Percentiles rank a stretch among this genome's conserved stretches.
Conservation (phyloP, 208 protist species). For the Trypanosoma cruzi region DNA sequence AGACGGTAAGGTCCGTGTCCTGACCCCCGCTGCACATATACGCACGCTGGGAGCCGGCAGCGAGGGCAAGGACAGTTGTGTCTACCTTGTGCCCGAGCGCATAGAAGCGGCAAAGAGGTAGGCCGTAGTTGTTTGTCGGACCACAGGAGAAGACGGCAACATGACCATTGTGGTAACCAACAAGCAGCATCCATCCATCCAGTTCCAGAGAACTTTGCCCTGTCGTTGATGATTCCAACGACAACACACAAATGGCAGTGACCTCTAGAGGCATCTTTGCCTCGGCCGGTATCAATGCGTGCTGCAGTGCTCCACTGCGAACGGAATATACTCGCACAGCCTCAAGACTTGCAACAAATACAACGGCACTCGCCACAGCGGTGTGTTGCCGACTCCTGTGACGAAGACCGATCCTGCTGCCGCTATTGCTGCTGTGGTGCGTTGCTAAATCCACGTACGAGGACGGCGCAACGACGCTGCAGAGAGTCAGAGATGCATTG, state of each 20-base stretch:
- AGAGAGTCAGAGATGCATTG: constrained; percentile 59
- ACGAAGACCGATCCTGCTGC: constrained; percentile 1
- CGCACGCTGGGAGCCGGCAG: constrained; percentile 47
- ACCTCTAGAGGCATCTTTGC: constrained; percentile 85
- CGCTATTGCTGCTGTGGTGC: constrained; percentile 1
- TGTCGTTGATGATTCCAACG: constrained; percentile 28
- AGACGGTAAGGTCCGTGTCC: constrained; percentile 98
- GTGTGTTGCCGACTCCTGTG: constrained; percentile 7
- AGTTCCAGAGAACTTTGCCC: constrained; percentile 24
- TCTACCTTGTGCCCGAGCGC: constrained; percentile 83
- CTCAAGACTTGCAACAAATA: constrained; percentile 86
- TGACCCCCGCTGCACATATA: constrained; percentile 89
- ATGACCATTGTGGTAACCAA: constrained; percentile 88
- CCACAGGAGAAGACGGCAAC: constrained; percentile 78
- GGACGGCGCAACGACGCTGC: constrained; percentile 39
- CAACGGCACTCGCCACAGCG: constrained; percentile 33
- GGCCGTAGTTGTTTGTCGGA: constrained; percentile 77
- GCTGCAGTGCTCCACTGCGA: constrained; percentile 69
- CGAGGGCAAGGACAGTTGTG: constrained; percentile 89
- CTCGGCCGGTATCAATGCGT: constrained; percentile 72
- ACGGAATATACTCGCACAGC: constrained; percentile 83
- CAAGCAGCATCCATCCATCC: constrained; percentile 74
- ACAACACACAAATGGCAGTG: constrained; percentile 58
- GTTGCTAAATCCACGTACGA: constrained; percentile 27
- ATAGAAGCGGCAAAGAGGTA: constrained; percentile 81